phyloP scores from a whole-genome alignment of 2,329 filamentous ascomycete genomes.

The Ophiostoma montium region DNA sequence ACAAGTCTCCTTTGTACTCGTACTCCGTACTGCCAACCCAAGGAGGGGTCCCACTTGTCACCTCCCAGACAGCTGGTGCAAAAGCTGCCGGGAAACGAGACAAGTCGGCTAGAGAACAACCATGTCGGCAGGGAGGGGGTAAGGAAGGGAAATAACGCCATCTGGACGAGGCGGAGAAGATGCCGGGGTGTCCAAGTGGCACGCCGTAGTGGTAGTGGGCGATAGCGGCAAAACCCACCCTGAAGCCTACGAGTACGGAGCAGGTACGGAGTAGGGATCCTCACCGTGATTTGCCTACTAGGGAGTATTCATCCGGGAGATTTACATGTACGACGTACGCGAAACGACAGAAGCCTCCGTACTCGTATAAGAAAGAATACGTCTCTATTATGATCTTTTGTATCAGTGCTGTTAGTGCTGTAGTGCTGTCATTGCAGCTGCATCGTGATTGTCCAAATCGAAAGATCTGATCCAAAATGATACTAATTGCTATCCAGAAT shows the following conservation, averaged over 20 bases:
- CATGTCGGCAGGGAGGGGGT: not conserved
- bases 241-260: too few relatives aligned
- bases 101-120: not conserved
- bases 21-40: not conserved
- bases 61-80: slow-evolving; percentile 3
- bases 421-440: too few relatives aligned
- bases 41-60: not conserved
- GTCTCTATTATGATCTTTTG: too few relatives aligned
- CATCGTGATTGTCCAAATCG: too few relatives aligned
- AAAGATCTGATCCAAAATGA: too few relatives aligned
- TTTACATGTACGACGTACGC: not conserved
- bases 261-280: not conserved
- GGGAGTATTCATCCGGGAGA: not conserved
- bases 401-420: too few relatives aligned
- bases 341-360: not conserved
- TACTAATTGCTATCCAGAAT: too few relatives aligned
- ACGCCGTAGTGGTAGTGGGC: not conserved
- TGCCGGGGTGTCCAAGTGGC: not conserved
- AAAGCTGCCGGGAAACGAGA: not conserved
- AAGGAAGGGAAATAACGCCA: not conserved
- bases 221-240: not conserved
- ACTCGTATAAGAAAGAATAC: too few relatives aligned
- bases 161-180: not conserved
- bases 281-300: not conserved
- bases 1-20: not conserved